Base-by-base conservation (phyloP, 208 protist species). In the Eutreptiella sp. region DNA sequence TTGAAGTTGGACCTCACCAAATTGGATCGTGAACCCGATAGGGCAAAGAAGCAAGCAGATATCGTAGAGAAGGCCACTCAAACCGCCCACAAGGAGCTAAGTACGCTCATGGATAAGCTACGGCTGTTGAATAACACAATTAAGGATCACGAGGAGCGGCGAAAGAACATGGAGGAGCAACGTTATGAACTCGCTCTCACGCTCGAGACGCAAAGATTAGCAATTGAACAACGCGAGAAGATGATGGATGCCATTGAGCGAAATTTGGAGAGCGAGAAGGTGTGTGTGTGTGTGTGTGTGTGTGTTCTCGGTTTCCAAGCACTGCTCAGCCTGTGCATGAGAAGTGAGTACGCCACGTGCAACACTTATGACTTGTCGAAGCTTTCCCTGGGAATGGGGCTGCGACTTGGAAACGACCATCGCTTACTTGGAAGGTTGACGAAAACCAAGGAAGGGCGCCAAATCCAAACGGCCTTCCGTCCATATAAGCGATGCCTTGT, bases 171-270 rank as follows among this genome's bases (percentile, higher is more conserved):
- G n/a, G 72, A 66, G 11, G 59, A 71, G 29, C 77, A 91, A 48
- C 69, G 76, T 34, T 78, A 76, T 21, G 72, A 84, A 29, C 80
- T 80, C 21, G 63, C 68, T 46, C 75, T 73, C 31, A 79, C 58
- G 2, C 65, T 87, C 9, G 79, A 89, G 64, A 81, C 75, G 28
- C 59, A 85, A 2, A 68, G 70, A 21, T 57, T 58, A 1, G 81
- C 86, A 38, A 74, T 90, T 16, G 80, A 86, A 3, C 70, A 81
- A 27, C 87, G 87, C 63, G 79, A 81, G 32, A 83, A 86, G 60
- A 83, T 84, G 3, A 69, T 94, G n/a, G 81, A 81, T 38, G 89
- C 80, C 4, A 73, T 91, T 41, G 88, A 80, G 60, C 77, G 76
- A 23, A 85, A 83, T 5, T 61, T 91, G 5, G 80, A 85, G 63